Base-by-base conservation (phyloP, 2,329 filamentous ascomycete genomes). In the Aspergillus sp. region DNA sequence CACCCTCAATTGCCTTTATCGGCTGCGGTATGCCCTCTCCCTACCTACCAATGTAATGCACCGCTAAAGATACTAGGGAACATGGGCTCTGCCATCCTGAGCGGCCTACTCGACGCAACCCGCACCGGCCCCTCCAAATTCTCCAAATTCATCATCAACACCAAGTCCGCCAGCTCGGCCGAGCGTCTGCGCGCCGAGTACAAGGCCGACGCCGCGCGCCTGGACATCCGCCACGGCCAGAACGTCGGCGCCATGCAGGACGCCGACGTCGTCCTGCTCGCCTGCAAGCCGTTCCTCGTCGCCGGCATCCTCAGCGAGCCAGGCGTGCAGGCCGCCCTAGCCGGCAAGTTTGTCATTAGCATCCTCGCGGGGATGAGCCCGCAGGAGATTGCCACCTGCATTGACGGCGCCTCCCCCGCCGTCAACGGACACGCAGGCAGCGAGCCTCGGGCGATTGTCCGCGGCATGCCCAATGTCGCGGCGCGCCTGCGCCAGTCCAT, bases 291-390 rank as follows among this genome's bases (percentile, higher is more conserved):
- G 0, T 67, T 73, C 3, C 72, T 78, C 21, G 68, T 79, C 0
- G 59, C 64, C n/a, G 32, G 58, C 0, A 68, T 77, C 1, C 60
- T 81, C 3, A 56, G 57, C 0, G 58, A 72, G 23, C 55, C 64
- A 0, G 73, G 72, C 0, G 58, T 80, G 1, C 29, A 52, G 0
- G 64, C 74, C 6, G 75, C 75, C 0, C 46, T 81, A 1, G 59
- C 60, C 0, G 67, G 69, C 3, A 82, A 80, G 55, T 64, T 80
- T 1, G 56, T 81, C 10, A 75, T 81, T 60, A 81, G 77, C 54
- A 70, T 81, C 0, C 72, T 73, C 2, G 79, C 77, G 1, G 78
- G 79, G 0, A 78, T 72, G 69, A 70, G 73, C 1, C 64, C 67
- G 9, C 53, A 58, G 2, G 64, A 67, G 40, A 58, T 78, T 1